Percentiles rank a stretch among this genome's conserved stretches.
Conservation (phyloP, 768 basidiomycete species). For the Polyporus arcularius region DNA sequence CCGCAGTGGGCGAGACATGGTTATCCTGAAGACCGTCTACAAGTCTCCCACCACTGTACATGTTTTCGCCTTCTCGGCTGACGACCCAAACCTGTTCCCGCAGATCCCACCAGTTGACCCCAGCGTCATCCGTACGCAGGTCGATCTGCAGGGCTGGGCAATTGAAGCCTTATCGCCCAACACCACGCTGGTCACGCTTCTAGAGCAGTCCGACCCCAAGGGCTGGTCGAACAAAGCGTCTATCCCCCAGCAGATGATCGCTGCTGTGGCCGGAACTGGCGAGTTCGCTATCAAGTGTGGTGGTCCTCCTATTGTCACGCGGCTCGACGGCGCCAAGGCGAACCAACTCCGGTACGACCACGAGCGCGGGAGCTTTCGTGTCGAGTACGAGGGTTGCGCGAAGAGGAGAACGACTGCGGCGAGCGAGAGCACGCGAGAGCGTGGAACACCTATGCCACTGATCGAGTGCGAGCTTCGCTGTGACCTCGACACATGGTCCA, state of each 20-base stretch:
- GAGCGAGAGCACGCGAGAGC: constrained; percentile 13
- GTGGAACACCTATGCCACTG: constrained; percentile 38
- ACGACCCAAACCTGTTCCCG: constrained; percentile 86
- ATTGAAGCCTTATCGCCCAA: constrained; percentile 94
- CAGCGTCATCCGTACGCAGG: constrained; percentile 86
- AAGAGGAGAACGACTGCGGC: constrained; percentile 38
- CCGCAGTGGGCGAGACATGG: constrained; percentile 81
- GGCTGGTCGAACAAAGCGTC: constrained; percentile 96
- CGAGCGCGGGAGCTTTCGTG: constrained; percentile 75
- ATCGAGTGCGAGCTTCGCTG: constrained; percentile 92
- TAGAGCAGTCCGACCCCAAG: constrained; percentile 97
- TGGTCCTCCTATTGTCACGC: constrained; percentile 88
- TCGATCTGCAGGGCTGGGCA: constrained; percentile 99
- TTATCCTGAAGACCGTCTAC: constrained; percentile 93
- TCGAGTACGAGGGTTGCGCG: constrained; percentile 79
- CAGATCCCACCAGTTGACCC: constrained; percentile 66
- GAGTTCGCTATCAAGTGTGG: constrained; percentile 96
- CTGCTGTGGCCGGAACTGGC: constrained; percentile 85
- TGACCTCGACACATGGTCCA: constrained; percentile 87
- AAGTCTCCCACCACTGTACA: constrained; percentile 95
- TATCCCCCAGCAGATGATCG: constrained; percentile 93
- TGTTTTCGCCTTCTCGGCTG: constrained; percentile 92
- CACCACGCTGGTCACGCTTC: constrained; percentile 88
- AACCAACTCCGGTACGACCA: constrained; percentile 83
- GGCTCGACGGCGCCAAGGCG: constrained; percentile 76